Conservation (phyloP, 805 yeast genomes). For the Tetrapisispora namnaoensis region DNA sequence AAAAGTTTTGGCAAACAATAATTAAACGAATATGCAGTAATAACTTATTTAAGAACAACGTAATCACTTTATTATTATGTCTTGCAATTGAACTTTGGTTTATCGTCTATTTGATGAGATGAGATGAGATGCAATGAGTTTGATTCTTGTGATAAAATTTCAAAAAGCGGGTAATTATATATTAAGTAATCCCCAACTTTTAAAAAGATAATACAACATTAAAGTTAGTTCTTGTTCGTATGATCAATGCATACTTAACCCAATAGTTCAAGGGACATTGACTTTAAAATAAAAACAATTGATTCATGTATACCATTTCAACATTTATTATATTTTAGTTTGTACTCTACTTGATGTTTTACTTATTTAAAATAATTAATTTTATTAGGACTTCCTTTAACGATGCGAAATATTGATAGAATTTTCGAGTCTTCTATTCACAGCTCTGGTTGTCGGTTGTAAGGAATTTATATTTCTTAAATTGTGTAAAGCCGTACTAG, state of each 20-base stretch:
- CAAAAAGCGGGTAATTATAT: not conserved
- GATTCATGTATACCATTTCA: too few relatives aligned
- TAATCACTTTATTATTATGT: too few relatives aligned
- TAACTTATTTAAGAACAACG: too few relatives aligned
- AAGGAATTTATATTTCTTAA: constrained; percentile 22
- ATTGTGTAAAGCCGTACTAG: constrained; percentile 14
- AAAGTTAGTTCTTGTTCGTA: too few relatives aligned
- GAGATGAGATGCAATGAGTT: constrained; percentile 3
- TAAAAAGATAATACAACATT: too few relatives aligned
- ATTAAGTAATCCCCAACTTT: not conserved
- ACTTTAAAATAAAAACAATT: too few relatives aligned
- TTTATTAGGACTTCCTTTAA: not conserved
- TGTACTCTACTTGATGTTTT: not conserved
- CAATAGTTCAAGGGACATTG: too few relatives aligned
- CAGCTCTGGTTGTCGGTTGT: constrained; percentile 36
- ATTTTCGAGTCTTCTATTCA: constrained; percentile 29
- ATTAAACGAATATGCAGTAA: too few relatives aligned
- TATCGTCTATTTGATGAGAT: not conserved
- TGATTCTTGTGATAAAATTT: not conserved
- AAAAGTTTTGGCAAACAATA: too few relatives aligned
- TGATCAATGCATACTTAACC: too few relatives aligned
- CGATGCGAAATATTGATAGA: not conserved
- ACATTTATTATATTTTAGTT: too few relatives aligned
- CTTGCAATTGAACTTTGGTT: too few relatives aligned
- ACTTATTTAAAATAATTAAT: not conserved